Conservation (phyloP, 257 asterid species). For the Solanum peruvianum region DNA sequence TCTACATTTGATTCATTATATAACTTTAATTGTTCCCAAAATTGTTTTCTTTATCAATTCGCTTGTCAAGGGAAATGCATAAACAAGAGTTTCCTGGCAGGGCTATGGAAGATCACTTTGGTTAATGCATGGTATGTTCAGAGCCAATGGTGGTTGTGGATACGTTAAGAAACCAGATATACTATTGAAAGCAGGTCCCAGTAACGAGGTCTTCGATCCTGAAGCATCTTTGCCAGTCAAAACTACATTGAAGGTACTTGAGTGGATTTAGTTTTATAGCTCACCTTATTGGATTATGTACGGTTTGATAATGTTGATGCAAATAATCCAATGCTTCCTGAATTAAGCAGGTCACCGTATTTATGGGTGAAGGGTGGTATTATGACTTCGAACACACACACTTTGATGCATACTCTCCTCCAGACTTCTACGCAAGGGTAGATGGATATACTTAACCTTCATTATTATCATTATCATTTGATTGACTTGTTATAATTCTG, state of each 20-base stretch:
- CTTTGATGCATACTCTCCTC: conserved; percentile 81
- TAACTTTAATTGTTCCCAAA: background rate
- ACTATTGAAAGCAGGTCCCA: conserved; percentile 13
- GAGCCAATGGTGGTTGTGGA: conserved; percentile 12
- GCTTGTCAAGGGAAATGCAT: background rate
- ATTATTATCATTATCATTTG: background rate
- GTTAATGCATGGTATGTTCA: conserved; percentile 13
- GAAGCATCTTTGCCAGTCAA: background rate
- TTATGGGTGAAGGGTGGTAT: conserved; percentile 94
- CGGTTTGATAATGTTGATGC: background rate
- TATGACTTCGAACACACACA: conserved; percentile 62
- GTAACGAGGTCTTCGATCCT: conserved; percentile 1
- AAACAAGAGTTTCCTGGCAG: conserved; percentile 1
- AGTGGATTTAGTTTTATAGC: background rate
- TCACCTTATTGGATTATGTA: background rate
- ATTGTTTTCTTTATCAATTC: background rate
- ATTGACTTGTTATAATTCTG: background rate
- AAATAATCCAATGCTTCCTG: background rate
- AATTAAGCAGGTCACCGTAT: conserved; percentile 34
- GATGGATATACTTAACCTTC: conserved; percentile 1
- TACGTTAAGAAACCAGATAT: conserved; percentile 6
- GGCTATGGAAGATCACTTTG: conserved; percentile 8
- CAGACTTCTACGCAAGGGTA: conserved; percentile 81
- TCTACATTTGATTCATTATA: background rate
- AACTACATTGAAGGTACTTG: background rate